Evolutionary conservation across 805 yeast genomes (phyloP), one percentile per base, ranked within the genome.

Genomic region (Candida insectorum): DNA sequence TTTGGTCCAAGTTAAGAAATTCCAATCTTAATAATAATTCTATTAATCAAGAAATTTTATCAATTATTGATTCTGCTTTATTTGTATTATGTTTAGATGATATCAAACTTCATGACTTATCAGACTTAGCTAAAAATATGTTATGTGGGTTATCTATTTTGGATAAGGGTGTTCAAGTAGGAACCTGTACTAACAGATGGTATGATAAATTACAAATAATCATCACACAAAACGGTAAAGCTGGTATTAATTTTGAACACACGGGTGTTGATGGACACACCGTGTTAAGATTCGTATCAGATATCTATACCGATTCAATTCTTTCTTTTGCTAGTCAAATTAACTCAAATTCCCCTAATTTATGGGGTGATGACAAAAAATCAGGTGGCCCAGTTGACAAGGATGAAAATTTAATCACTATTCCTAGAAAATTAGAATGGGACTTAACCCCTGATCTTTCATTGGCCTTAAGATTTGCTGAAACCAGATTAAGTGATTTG

Each of bases 201-300:
- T 88, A 87, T 55, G 97, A 88, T 60, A 88, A 88, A 60, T 62
- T 88, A 43, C 96, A 88, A 58, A 71, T 88, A 44, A 88, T 88
- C 34, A 77, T 88, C 35, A 86, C 96, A 4, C 77, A 79, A 54
- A 86, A 88, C 57, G 95, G 94, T 16, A 84, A 85, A 58, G 96
- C 93, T 2, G 97, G 97, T 18, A 80, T 88, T 45, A 88, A 89
- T 57, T 88, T 88, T 54, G 97, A 88, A 52, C 93, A 88, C 52
- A 84, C 97, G 0, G 96, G 96, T 47, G 94, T 88, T 17, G 97
- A 88, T 60, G 97, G 97, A 36, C 96, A 88, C 57, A 88, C 97
- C 0, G 95, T 88, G 4, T 64, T 88, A 45, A 64, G 96, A 43
- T 82, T 84, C 64, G 95, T 87, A 10, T 78, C 87, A 24, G 96